A percentile compares a stretch with the other conserved stretches of the same genome.
Evolutionary conservation across 805 yeast genomes (phyloP).

Genomic region (Kodamaea neixiangensis): DNA sequence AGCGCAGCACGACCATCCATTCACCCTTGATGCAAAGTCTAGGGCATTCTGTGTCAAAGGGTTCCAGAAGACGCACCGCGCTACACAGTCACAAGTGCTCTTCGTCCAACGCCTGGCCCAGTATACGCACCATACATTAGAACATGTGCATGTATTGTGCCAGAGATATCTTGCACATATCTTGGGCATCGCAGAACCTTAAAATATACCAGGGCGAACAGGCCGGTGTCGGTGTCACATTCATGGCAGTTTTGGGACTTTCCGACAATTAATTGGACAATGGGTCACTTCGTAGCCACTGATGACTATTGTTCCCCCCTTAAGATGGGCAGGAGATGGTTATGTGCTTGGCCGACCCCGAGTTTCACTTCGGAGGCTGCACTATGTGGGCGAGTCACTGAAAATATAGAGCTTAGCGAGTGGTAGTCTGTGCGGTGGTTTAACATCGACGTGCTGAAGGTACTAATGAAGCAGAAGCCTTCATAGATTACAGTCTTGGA

Average conservation of each 20-base stretch:
- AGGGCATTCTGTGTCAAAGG: conserved; percentile 5
- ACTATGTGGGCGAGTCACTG: not conserved
- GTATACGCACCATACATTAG: not conserved
- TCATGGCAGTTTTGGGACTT: not conserved
- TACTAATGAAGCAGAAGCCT: too few relatives aligned
- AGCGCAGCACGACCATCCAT: not conserved
- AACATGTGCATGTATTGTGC: not conserved
- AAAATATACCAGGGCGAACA: not conserved
- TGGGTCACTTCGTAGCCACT: not conserved
- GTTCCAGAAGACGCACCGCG: conserved; percentile 9
- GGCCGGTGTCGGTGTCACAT: conserved; percentile 1
- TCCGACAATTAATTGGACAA: not conserved
- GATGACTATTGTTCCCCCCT: not conserved
- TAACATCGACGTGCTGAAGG: too few relatives aligned
- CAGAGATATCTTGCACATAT: not conserved
- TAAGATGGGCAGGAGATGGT: not conserved
- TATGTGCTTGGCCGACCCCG: not conserved
- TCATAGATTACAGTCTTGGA: too few relatives aligned
- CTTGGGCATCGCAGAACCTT: conserved; percentile 2
- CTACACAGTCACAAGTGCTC: not conserved
- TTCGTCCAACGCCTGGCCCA: not conserved
- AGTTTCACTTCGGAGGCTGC: not conserved
- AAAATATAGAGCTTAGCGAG: not conserved
- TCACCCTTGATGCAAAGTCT: not conserved
- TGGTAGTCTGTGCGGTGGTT: not conserved